Evolutionary conservation across 2,329 filamentous ascomycete species (phyloP).

Genomic region (Pseudocercospora cruenta): DNA sequence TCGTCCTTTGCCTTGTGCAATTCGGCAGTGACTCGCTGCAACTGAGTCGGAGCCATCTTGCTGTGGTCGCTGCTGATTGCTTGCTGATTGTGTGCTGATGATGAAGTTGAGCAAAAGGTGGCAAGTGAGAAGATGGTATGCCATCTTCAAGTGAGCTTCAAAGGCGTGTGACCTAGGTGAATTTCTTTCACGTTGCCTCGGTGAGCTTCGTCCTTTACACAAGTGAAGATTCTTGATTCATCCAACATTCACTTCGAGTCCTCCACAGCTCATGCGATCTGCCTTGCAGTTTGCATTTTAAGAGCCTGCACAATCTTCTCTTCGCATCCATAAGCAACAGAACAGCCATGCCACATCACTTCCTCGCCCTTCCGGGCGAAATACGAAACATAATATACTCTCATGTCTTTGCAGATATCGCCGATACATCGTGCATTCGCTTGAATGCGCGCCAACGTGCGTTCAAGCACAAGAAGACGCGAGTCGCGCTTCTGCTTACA

Average conservation of each 20-base stretch:
- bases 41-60: neutral
- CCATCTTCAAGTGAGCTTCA: neutral
- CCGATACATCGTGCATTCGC: neutral
- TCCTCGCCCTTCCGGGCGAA: conserved; percentile 2
- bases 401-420: neutral
- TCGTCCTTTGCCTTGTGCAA: neutral
- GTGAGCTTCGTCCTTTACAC: neutral
- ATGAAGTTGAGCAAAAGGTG: neutral
- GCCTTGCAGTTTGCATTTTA: neutral
- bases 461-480: neutral
- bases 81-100: neutral
- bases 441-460: neutral
- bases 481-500: neutral
- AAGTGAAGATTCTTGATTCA: neutral
- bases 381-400: conserved; percentile 2
- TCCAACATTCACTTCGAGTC: neutral
- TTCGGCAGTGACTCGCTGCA: neutral
- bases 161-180: neutral
- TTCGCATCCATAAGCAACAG: neutral
- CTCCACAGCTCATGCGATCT: neutral
- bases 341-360: neutral
- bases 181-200: neutral
- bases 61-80: neutral
- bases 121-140: neutral
- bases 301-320: neutral